phyloP scores from a whole-genome alignment of 2,329 filamentous ascomycete species.

The Proliferodiscus dingleyae region DNA sequence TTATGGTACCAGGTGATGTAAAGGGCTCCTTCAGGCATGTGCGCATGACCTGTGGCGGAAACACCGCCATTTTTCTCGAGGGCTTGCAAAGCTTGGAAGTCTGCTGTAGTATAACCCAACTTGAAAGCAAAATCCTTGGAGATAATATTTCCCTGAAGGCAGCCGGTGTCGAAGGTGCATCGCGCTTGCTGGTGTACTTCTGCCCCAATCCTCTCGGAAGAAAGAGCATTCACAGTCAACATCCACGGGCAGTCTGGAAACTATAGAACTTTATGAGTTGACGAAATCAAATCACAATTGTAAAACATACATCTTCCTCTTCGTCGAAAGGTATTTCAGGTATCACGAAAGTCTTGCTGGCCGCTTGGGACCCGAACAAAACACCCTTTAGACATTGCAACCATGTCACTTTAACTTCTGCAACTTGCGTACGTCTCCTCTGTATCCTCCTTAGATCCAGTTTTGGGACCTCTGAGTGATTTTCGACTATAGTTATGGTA shows the following conservation, averaged over 20 bases:
- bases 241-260: constrained; percentile 3
- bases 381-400: constrained; percentile 3
- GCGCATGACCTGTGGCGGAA: constrained; percentile 2
- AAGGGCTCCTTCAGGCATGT: constrained; percentile 3
- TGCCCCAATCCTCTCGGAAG: constrained; percentile 34
- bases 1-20: constrained; percentile 11
- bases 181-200: constrained; percentile 25
- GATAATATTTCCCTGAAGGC: constrained; percentile 9
- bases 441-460: not conserved
- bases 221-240: not conserved
- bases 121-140: constrained; percentile 5
- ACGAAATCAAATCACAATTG: no score
- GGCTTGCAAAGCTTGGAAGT: not conserved
- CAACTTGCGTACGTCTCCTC: not conserved
- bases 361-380: not conserved
- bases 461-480: not conserved
- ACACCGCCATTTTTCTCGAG: constrained; percentile 1
- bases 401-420: not conserved
- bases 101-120: constrained; percentile 1
- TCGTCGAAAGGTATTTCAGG: constrained; percentile 1
- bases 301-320: not conserved
- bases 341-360: not conserved
- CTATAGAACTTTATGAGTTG: no score
- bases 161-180: constrained; percentile 10
- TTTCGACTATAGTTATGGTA: constrained; percentile 1